A percentile compares a stretch with the other conserved stretches of the same genome.
phyloP scores from a whole-genome alignment of 2,329 filamentous ascomycete genomes.

The Dactylellina drechsleri region DNA sequence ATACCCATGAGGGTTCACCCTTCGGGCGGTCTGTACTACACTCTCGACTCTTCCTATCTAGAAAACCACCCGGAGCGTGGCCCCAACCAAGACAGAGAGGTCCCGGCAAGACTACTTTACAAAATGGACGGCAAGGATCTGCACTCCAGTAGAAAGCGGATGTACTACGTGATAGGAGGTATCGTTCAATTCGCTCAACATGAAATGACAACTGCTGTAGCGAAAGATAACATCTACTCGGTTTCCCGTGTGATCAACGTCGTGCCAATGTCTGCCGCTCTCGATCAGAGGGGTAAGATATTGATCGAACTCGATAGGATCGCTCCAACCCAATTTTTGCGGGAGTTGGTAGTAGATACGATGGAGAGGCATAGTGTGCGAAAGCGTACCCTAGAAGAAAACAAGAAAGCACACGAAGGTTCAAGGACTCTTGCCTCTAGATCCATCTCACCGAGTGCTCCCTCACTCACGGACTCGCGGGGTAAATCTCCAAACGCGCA shows the following conservation, averaged over 20 bases:
- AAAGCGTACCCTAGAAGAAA: too few relatives aligned
- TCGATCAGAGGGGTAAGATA: conserved; percentile 38
- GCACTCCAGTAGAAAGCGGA: conserved; percentile 17
- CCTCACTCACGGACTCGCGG: conserved; percentile 8
- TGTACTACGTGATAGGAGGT: conserved; percentile 39
- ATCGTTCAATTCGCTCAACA: conserved; percentile 33
- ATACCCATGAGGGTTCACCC: conserved; percentile 56
- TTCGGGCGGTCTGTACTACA: conserved; percentile 58
- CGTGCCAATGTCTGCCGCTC: conserved; percentile 18
- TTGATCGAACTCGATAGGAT: conserved; percentile 41
- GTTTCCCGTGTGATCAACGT: conserved; percentile 38
- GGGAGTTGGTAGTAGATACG: neutral
- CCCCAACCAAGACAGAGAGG: conserved; percentile 24
- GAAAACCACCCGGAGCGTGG: conserved; percentile 56
- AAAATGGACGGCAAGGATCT: conserved; percentile 18
- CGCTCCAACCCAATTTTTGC: conserved; percentile 15
- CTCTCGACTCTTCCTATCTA: conserved; percentile 54
- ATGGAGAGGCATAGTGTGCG: too few relatives aligned
- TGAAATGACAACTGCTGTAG: neutral
- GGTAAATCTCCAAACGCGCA: conserved; percentile 22
- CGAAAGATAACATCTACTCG: conserved; percentile 8
- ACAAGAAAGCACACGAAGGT: too few relatives aligned
- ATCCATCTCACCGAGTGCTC: too few relatives aligned
- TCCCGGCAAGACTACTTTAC: conserved; percentile 43
- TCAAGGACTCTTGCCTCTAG: too few relatives aligned